Evolutionary conservation across 2,329 filamentous ascomycete species (phyloP), one percentile per base, ranked within the genome.

Genomic region (Paracamarosporium sp.): DNA sequence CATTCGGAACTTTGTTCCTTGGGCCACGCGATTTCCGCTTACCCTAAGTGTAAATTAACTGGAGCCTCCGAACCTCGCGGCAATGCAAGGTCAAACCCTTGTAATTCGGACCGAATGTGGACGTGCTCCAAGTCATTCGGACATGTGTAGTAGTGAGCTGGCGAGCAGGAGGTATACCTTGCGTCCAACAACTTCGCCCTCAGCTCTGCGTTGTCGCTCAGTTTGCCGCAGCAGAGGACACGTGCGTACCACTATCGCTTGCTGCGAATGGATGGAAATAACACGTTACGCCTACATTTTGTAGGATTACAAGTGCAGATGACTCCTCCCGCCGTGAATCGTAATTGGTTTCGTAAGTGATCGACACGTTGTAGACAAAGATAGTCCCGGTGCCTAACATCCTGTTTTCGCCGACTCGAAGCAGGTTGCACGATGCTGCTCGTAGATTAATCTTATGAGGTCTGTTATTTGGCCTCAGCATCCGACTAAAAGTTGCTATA

Each of bases 251-350:
- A 4, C 4, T 13, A 11, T 15, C 30, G 45, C 13, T 31, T 15
- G 48, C 25, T 51, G 48, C n/a, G 9, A 41, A 41, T 41, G 48
- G 35, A 43, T n/a, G n/a, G 25, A 24, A 12, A 22, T 13, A 41
- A 31, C 27, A 30, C 48, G 43, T 28, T 9, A n/a, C 11, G 27
- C 7, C n/a, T 41, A 24, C 20, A 27, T 31, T 24, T 17, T 51
- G 48, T 22, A 41, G 35, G 25, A 51, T 51, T 24, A 7, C 9
- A 20, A 28, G 47, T 40, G 48, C 48, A 41, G 48, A 51, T 51
- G 48, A 51, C 48, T 20, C 13, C 24, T 31, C 25, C 20, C 48
- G 48, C 35, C 36, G 20, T 36, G 20, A 4, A 15, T 7, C 31
- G 27, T 31, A 31, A 51, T 41, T 41, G 25, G 48, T 31, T 43